These are phyloP conservation scores for Mallotus nudiflorus DNA, from an alignment of 345 rosid species.

Conservation along the genomic window DNA sequence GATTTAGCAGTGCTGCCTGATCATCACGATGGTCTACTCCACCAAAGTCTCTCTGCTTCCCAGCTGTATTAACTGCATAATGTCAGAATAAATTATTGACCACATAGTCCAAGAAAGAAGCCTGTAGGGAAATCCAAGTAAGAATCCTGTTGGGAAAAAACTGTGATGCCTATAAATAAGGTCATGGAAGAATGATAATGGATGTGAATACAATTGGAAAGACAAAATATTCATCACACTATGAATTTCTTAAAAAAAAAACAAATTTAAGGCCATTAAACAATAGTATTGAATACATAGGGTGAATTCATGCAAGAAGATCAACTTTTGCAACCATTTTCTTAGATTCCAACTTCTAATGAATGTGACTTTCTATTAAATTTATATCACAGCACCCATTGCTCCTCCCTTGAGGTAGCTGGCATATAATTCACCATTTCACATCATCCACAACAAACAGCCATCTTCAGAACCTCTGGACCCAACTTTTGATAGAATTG, in stretches of 20 bases:
- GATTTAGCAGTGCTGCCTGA: conserved; percentile 75
- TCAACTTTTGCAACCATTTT: neutral
- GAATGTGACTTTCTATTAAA: neutral
- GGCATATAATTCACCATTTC: neutral
- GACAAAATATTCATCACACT: neutral
- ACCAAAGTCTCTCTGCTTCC: conserved; percentile 87
- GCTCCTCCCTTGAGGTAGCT: neutral
- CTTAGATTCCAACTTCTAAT: neutral
- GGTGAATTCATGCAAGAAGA: too few relatives aligned
- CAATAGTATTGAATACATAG: too few relatives aligned
- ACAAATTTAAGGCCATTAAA: too few relatives aligned
- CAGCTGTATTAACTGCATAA: conserved; percentile 65
- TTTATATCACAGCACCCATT: neutral
- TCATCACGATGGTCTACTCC: conserved; percentile 88
- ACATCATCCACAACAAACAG: neutral
- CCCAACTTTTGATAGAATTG: neutral
- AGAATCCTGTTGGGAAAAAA: neutral
- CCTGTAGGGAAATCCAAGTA: neutral
- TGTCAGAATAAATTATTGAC: conserved; percentile 10
- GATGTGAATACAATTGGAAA: neutral
- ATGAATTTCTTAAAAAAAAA: too few relatives aligned
- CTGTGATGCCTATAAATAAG: neutral
- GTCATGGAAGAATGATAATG: neutral
- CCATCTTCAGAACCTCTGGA: neutral
- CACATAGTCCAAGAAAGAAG: conserved; percentile 7